Base-by-base conservation (phyloP, 2,329 filamentous ascomycete genomes). In the Botryotinia narcissicola region DNA sequence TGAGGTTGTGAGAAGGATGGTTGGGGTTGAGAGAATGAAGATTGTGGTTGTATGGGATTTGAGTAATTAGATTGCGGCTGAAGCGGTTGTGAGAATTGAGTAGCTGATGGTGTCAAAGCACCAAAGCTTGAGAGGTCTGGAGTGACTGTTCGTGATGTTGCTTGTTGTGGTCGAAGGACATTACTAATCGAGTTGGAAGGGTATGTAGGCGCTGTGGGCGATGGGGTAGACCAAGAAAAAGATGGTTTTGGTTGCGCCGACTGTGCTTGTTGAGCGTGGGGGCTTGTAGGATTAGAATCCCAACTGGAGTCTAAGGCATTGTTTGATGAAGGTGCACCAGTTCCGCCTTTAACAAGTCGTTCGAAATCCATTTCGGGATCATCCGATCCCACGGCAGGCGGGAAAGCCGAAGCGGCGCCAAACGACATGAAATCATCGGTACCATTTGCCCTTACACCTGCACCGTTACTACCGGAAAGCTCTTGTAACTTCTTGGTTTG, bases 401-500 rank as follows among this genome's bases (percentile, higher is more conserved):
- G 86, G 72, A 90, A 88, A 0, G 85, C 83, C 3, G 40, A 90
- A n/a, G 90, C 83, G 46, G 87, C 87, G n/a, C 89, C 89, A 79
- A 93, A 93, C 3, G 89, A 89, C 83, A 93, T 87, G 76, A 93
- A 91, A 78, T 93, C 91, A 63, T 92, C 90, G 77, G 83, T 88
- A 6, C 86, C 83, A 4, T 84, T 85, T 4, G 84, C 82, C 18
- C 84, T 82, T n/a, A 82, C 78, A 35, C 87, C 86, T 29, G 82
- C 78, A 35, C 87, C 86, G 62, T 87, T 85, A 14, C 84, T 86
- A 1, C 91, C 89, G 0, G 90, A 89, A 12, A 98, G 86, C 78
- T 98, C 95, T 80, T 95, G 93, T 5, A 99, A 84, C 80, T 98
- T 98, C 79, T 90, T 91, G 10, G 88, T 92, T 79, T 98, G 96